Percentiles rank a stretch among this genome's conserved stretches.
Evolutionary conservation across 257 asterid species (phyloP).

Genomic region (Jaltomata sinuosa): DNA sequence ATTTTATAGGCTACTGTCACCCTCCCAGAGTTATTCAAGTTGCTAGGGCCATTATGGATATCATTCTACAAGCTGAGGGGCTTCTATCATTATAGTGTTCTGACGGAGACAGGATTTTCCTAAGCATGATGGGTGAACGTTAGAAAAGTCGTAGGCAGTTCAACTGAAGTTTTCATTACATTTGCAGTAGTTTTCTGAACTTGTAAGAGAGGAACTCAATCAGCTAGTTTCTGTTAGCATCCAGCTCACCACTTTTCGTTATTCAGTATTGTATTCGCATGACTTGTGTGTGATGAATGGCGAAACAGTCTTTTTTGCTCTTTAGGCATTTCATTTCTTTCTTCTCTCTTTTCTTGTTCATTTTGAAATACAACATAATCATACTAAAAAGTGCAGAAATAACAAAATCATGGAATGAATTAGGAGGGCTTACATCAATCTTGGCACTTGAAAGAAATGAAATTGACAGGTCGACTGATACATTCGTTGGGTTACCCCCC

Average conservation of each 20-base stretch:
- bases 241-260: background rate
- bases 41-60: background rate
- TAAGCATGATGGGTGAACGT: no score
- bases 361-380: background rate
- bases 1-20: background rate
- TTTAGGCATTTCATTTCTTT: background rate
- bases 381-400: background rate
- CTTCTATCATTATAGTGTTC: background rate
- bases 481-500: slow-evolving; percentile 41
- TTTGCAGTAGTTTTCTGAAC: background rate
- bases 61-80: background rate
- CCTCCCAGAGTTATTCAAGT: background rate
- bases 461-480: slow-evolving; percentile 73
- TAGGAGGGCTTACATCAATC: slow-evolving; percentile 33
- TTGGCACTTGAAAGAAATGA: slow-evolving; percentile 52
- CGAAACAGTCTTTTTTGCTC: background rate
- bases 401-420: background rate
- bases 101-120: background rate
- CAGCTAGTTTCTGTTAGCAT: slow-evolving; percentile 9
- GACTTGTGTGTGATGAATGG: background rate
- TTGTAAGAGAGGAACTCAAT: background rate
- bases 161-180: background rate
- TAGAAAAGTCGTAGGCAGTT: no score
- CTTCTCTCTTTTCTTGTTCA: background rate
- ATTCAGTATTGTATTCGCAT: background rate